A percentile compares a stretch with the other conserved stretches of the same genome.
Evolutionary conservation across 2,329 filamentous ascomycete species (phyloP).

Genomic region (Sclerotinia nivalis): DNA sequence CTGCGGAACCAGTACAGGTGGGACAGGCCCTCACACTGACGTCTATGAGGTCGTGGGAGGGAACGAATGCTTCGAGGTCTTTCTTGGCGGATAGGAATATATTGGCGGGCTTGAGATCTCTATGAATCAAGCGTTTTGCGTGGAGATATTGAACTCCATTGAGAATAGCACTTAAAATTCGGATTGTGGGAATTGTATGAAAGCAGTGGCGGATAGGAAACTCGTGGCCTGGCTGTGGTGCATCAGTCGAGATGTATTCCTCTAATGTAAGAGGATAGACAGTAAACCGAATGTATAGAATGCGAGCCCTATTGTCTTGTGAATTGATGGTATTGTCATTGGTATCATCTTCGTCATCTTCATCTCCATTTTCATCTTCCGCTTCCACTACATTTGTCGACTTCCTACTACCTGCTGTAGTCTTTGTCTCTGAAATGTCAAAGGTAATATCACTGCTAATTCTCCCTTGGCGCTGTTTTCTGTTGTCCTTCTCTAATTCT

Average conservation of each 20-base stretch:
- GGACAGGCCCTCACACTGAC: conserved; percentile 39
- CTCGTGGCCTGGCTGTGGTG: conserved; percentile 24
- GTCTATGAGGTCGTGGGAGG: conserved; percentile 48
- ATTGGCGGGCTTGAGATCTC: conserved; percentile 69
- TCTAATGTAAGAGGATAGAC: conserved; percentile 63
- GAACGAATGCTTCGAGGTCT: conserved; percentile 35
- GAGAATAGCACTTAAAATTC: conserved; percentile 59
- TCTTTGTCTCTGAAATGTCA: neutral
- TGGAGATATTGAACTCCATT: conserved; percentile 67
- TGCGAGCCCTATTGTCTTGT: conserved; percentile 15
- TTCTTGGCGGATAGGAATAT: conserved; percentile 59
- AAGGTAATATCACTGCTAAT: conserved; percentile 1
- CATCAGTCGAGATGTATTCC: conserved; percentile 53
- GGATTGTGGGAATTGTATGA: conserved; percentile 57
- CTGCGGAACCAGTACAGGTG: conserved; percentile 44
- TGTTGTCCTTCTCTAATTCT: conserved; percentile 16
- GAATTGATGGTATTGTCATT: conserved; percentile 7
- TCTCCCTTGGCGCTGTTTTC: conserved; percentile 4
- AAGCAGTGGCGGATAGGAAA: conserved; percentile 56
- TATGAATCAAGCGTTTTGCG: conserved; percentile 59
- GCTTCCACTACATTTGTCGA: neutral
- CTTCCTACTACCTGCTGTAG: neutral
- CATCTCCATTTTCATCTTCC: neutral
- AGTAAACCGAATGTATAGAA: conserved; percentile 53
- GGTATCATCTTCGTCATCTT: neutral